Evolutionary conservation across 106 monocot genomes (phyloP).

Genomic region (Hemerocallis citrina): DNA sequence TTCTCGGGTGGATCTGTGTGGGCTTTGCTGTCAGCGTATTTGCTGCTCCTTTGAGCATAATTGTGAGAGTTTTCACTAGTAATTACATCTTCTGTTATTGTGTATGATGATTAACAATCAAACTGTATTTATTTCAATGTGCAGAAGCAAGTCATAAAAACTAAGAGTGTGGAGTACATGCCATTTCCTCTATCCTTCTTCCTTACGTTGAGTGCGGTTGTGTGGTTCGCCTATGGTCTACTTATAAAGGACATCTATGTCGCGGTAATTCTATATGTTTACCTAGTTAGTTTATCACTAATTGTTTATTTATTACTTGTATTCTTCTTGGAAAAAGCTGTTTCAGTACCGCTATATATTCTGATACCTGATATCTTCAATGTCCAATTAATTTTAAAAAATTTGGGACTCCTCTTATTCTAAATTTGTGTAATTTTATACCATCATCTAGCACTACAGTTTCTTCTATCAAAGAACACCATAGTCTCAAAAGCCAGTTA

Average conservation of each 20-base stretch:
- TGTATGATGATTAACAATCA: neutral
- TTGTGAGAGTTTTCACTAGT: conserved; percentile 16
- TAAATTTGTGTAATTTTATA: too few species aligned
- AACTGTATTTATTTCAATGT: neutral
- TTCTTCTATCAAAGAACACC: too few species aligned
- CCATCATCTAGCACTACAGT: too few species aligned
- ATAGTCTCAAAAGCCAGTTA: too few species aligned
- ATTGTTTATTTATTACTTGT: too few species aligned
- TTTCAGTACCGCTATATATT: too few species aligned
- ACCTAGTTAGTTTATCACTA: neutral
- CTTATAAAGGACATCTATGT: conserved; percentile 27
- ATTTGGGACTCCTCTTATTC: too few species aligned
- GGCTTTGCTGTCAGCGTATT: conserved; percentile 49
- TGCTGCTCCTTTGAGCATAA: conserved; percentile 50
- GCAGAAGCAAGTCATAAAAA: too few species aligned
- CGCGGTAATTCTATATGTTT: conserved; percentile 7
- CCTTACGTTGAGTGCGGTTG: conserved; percentile 26
- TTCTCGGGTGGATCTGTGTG: conserved; percentile 50
- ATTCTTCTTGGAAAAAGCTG: too few species aligned
- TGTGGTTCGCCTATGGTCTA: conserved; percentile 25
- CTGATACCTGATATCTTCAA: too few species aligned
- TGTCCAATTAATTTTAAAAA: too few species aligned
- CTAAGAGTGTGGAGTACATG: too few species aligned
- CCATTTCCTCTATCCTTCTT: conserved; percentile 9
- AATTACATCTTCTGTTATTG: neutral